Evolutionary conservation across 768 basidiomycete genomes (phyloP).

Genomic region (Xerocomus potaroensis): DNA sequence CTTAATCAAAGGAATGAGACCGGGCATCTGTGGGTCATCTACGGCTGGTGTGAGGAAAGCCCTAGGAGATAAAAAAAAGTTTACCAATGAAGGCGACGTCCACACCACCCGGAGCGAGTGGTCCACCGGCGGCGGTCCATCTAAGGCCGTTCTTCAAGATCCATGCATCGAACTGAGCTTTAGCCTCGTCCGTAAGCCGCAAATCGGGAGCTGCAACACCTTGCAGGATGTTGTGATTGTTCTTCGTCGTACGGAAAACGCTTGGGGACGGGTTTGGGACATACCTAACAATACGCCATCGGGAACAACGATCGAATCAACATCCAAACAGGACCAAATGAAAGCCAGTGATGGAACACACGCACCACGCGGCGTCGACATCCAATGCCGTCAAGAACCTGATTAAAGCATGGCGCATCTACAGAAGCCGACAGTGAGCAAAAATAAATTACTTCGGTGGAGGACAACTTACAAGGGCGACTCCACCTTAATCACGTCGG

Average conservation of each 20-base stretch:
- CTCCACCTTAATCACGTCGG: slow-evolving; percentile 61
- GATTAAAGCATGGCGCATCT: slow-evolving; percentile 94
- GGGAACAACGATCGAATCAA: slow-evolving; percentile 7
- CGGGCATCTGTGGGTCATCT: slow-evolving; percentile 94
- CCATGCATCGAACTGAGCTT: slow-evolving; percentile 82
- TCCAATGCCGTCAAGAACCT: slow-evolving; percentile 77
- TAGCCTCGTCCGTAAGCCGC: slow-evolving; percentile 73
- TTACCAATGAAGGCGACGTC: slow-evolving; percentile 87
- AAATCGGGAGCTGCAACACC: slow-evolving; percentile 80
- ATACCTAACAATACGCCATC: slow-evolving; percentile 51
- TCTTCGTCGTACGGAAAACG: slow-evolving; percentile 91
- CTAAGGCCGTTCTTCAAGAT: slow-evolving; percentile 84
- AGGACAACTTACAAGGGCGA: slow-evolving; percentile 69
- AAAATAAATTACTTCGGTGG: slow-evolving; percentile 8
- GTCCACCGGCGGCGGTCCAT: slow-evolving; percentile 86
- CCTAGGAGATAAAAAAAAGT: slow-evolving; percentile 7
- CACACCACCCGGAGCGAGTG: slow-evolving; percentile 75
- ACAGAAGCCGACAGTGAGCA: slow-evolving; percentile 16
- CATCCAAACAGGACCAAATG: not conserved
- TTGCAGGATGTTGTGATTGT: slow-evolving; percentile 95
- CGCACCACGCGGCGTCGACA: slow-evolving; percentile 80
- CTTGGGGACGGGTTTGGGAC: slow-evolving; percentile 85
- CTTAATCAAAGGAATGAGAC: slow-evolving; percentile 88
- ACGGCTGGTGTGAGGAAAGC: slow-evolving; percentile 14
- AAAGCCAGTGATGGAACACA: slow-evolving; percentile 10